phyloP scores from a whole-genome alignment of 2,329 filamentous ascomycete genomes.

The Penicillium sp. region DNA sequence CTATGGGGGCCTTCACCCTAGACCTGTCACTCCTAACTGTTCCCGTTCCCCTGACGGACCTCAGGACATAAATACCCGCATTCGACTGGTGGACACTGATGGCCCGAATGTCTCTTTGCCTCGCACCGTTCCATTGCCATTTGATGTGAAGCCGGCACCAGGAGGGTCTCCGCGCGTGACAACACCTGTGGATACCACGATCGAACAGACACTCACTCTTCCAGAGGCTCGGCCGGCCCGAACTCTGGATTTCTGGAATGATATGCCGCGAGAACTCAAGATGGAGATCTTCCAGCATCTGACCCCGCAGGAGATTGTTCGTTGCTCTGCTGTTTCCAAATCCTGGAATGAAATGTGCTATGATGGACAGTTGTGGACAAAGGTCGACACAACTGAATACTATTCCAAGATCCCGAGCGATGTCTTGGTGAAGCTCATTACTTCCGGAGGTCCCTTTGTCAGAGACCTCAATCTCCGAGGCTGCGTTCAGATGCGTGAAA shows the following conservation, averaged over 20 bases:
- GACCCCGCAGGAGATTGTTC: conserved; percentile 76
- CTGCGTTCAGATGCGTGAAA: conserved; percentile 83
- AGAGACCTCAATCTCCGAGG: conserved; percentile 87
- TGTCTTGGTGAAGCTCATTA: conserved; percentile 81
- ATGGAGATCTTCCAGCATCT: conserved; percentile 76
- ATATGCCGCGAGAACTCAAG: conserved; percentile 79
- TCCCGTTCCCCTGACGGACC: conserved; percentile 49
- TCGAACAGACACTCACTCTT: conserved; percentile 19
- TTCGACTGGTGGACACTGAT: conserved; percentile 57
- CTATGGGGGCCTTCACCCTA: conserved; percentile 58
- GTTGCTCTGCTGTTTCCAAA: conserved; percentile 74
- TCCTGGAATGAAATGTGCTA: conserved; percentile 82
- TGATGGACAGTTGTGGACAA: conserved; percentile 90
- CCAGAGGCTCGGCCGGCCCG: conserved; percentile 32
- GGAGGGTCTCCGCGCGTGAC: conserved; percentile 34
- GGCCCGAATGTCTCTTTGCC: conserved; percentile 37
- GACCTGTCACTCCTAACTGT: conserved; percentile 53
- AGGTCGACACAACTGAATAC: conserved; percentile 80
- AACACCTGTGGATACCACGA: conserved; percentile 15
- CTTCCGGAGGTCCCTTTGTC: conserved; percentile 82
- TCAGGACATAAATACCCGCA: conserved; percentile 57
- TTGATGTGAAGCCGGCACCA: conserved; percentile 58
- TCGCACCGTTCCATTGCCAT: conserved; percentile 63
- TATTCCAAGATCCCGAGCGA: conserved; percentile 84
- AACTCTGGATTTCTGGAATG: conserved; percentile 71